A percentile compares a stretch with the other conserved stretches of the same genome.
Evolutionary conservation across 1,284 basidiomycete genomes (phyloP).

Genomic region (Melampsora larici-populina): DNA sequence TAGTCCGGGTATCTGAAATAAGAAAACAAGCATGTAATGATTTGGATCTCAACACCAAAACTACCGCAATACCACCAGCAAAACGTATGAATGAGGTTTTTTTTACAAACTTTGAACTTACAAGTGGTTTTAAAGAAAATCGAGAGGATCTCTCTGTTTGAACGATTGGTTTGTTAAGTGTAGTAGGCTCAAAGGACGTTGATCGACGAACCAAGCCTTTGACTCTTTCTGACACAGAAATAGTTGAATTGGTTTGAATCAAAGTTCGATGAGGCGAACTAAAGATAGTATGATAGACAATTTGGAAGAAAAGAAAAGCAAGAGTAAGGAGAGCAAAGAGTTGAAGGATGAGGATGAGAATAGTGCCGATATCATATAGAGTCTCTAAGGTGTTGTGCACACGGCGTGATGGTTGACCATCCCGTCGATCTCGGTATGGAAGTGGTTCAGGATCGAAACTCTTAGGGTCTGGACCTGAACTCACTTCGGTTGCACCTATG

Average conservation of each 20-base stretch:
- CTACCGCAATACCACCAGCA: neutral
- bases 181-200: neutral
- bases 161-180: neutral
- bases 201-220: neutral
- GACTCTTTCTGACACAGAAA: neutral
- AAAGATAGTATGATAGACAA: neutral
- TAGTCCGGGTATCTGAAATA: conserved; percentile 34
- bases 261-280: neutral
- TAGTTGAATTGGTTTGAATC: neutral
- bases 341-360: neutral
- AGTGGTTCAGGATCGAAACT: neutral
- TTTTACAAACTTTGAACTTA: neutral
- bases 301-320: neutral
- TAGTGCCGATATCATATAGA: neutral
- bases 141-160: neutral
- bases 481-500: neutral
- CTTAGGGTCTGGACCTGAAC: neutral
- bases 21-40: neutral
- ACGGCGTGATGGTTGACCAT: neutral
- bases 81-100: neutral
- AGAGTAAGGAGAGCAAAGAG: neutral
- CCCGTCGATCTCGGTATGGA: neutral
- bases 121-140: neutral
- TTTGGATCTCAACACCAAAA: neutral
- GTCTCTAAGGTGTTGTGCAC: neutral